Conservation (phyloP, 768 basidiomycete genomes). For the Heimioporus sp. region DNA sequence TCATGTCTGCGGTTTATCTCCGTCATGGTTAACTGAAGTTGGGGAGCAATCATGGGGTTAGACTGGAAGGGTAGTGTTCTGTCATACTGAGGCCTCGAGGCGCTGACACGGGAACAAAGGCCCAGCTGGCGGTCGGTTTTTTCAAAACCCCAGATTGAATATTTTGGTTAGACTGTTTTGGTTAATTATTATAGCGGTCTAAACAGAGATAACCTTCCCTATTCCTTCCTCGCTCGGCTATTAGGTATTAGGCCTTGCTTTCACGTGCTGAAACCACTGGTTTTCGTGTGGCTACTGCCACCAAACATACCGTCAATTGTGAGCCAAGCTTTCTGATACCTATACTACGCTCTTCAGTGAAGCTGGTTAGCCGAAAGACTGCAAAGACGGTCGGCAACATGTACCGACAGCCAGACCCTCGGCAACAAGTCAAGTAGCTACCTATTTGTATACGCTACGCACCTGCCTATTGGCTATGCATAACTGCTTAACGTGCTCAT, state of each 20-base stretch:
- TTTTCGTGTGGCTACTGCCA: neutral
- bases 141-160: neutral
- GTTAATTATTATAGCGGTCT: neutral
- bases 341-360: too few species aligned
- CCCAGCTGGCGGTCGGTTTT: neutral
- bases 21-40: neutral
- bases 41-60: neutral
- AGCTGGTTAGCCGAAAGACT: too few species aligned
- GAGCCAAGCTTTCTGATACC: too few species aligned
- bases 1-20: slow-evolving; percentile 3
- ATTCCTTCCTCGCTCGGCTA: neutral
- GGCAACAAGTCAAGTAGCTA: too few species aligned
- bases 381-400: too few species aligned
- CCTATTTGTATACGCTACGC: too few species aligned
- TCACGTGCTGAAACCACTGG: neutral
- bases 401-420: too few species aligned
- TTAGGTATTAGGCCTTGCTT: neutral
- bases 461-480: too few species aligned
- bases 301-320: too few species aligned
- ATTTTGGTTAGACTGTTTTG: neutral
- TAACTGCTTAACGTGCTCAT: too few species aligned
- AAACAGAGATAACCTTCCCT: too few species aligned
- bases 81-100: slow-evolving; percentile 8
- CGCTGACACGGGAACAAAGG: neutral
- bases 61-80: neutral